Conservation (phyloP, 2,329 filamentous ascomycete species). For the Penicillium nordicum region DNA sequence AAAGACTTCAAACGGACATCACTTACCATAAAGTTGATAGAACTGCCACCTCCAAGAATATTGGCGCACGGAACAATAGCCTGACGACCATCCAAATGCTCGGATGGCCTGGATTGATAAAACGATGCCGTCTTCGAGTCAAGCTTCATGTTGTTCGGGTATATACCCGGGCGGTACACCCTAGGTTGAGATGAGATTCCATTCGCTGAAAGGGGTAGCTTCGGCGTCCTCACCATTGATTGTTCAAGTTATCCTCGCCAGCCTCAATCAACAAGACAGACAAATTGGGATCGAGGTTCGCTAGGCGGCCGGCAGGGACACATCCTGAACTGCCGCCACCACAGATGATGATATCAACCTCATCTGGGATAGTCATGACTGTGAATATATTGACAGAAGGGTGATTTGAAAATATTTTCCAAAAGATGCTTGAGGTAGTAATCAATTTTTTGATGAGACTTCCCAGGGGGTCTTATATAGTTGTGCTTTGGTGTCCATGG, state of each 20-base stretch:
- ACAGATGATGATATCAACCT: conserved; percentile 77
- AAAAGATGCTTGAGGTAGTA: not conserved
- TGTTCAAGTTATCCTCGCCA: conserved; percentile 71
- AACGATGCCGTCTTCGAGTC: conserved; percentile 80
- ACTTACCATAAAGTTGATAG: conserved; percentile 71
- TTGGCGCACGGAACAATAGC: conserved; percentile 74
- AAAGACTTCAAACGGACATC: not conserved
- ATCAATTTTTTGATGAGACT: not conserved
- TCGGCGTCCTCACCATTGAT: conserved; percentile 55
- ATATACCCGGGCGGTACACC: conserved; percentile 73
- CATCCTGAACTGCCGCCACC: conserved; percentile 64
- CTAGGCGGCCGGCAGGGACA: conserved; percentile 50
- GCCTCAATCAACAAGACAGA: conserved; percentile 69
- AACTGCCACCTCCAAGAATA: conserved; percentile 67
- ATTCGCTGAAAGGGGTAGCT: not conserved
- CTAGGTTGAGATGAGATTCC: conserved; percentile 27
- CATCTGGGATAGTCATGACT: conserved; percentile 65
- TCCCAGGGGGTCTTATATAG: not conserved
- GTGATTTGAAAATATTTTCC: not conserved
- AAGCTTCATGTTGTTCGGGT: conserved; percentile 73
- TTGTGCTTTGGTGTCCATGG: not conserved
- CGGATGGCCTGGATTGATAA: conserved; percentile 72
- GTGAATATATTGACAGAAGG: not conserved
- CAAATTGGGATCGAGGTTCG: conserved; percentile 71
- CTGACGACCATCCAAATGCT: conserved; percentile 67